Conservation (phyloP, 257 asterid genomes). For the Agastache rugosa region DNA sequence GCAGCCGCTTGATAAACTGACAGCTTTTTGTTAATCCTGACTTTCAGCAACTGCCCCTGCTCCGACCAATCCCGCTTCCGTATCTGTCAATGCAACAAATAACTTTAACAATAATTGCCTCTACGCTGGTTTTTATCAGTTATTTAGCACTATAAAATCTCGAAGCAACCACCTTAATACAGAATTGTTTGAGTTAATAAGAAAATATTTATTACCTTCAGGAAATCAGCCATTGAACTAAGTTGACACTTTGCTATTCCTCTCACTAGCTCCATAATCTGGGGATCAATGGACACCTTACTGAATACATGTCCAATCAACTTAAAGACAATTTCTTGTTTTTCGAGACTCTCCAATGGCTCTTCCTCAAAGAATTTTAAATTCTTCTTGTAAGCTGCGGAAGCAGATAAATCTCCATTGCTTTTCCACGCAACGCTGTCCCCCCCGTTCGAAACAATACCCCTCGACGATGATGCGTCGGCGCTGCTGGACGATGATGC, state of each 20-base stretch:
- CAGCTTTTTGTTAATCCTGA: constrained; percentile 75
- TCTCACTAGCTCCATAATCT: constrained; percentile 80
- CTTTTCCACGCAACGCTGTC: constrained; percentile 66
- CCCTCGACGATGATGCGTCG: constrained; percentile 44
- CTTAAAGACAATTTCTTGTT: constrained; percentile 74
- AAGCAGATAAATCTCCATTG: constrained; percentile 61
- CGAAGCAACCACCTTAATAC: constrained; percentile 3
- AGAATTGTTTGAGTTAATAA: constrained; percentile 18
- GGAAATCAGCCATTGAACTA: constrained; percentile 71
- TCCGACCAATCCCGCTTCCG: constrained; percentile 93
- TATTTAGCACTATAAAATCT: constrained; percentile 26
- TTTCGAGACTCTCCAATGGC: constrained; percentile 75
- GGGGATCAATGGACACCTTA: constrained; percentile 63
- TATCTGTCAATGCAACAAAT: constrained; percentile 58
- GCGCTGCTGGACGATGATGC: constrained; percentile 50
- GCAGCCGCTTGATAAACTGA: constrained; percentile 91
- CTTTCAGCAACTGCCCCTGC: constrained; percentile 88
- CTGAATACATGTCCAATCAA: constrained; percentile 68
- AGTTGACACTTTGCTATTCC: constrained; percentile 74
- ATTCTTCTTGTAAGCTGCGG: constrained; percentile 54
- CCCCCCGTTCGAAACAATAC: constrained; percentile 51
- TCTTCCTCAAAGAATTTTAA: constrained; percentile 70
- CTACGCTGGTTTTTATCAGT: constrained; percentile 26
- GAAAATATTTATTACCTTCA: constrained; percentile 59
- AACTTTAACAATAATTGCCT: constrained; percentile 36